These are phyloP conservation scores for Dothideomycetes sp. DNA, from an alignment of 2,329 filamentous ascomycete species.

Conservation along the genomic window DNA sequence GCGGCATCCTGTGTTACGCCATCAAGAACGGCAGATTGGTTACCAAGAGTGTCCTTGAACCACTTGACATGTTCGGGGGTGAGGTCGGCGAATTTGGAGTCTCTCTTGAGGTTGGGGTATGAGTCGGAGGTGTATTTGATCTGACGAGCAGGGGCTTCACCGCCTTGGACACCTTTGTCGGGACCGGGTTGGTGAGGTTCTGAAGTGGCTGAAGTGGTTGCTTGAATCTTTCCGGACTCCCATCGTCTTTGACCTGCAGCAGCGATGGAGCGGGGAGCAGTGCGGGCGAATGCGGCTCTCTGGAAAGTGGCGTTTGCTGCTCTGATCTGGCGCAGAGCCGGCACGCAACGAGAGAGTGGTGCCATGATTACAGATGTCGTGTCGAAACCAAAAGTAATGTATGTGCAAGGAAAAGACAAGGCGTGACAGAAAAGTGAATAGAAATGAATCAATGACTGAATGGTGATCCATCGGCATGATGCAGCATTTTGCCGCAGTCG, in stretches of 20 bases:
- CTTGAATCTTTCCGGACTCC: conserved; percentile 22
- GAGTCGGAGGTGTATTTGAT: conserved; percentile 77
- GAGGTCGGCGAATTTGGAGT: conserved; percentile 63
- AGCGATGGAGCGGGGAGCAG: conserved; percentile 15
- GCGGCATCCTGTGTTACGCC: conserved; percentile 64
- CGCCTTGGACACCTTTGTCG: conserved; percentile 21
- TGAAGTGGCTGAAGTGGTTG: conserved; percentile 23
- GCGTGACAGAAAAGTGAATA: no score
- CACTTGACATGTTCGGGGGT: conserved; percentile 69
- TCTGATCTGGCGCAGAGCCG: conserved; percentile 24
- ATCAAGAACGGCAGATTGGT: conserved; percentile 72
- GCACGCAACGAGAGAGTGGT: conserved; percentile 16
- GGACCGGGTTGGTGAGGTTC: conserved; percentile 16
- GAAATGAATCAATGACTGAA: no score
- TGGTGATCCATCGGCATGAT: no score
- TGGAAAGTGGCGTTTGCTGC: conserved; percentile 23
- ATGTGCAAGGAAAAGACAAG: no score
- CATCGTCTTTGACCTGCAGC: conserved; percentile 20
- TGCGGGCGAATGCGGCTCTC: conserved; percentile 19
- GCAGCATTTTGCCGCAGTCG: no score
- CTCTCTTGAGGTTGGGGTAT: conserved; percentile 74
- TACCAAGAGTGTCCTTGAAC: conserved; percentile 74
- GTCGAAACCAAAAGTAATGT: no score
- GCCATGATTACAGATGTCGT: no score
- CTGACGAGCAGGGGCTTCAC: conserved; percentile 24